These are phyloP conservation scores for Rhizophagus clarus DNA, from an alignment of 192 early-diverging fungal genomes.

Conservation along the genomic window DNA sequence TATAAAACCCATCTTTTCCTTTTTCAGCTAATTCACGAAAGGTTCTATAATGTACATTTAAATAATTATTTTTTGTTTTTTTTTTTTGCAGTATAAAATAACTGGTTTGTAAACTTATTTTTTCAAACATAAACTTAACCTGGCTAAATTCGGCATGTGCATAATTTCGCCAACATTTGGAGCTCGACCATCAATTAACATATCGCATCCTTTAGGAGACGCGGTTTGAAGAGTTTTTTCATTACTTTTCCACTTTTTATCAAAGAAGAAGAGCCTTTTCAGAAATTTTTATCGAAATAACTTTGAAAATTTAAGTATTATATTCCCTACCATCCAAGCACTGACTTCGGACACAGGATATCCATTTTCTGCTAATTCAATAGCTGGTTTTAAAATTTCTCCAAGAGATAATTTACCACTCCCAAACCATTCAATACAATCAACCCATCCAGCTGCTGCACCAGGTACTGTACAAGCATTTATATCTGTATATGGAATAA, in stretches of 20 bases:
- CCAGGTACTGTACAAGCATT: conserved; percentile 72
- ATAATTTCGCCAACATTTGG: conserved; percentile 67
- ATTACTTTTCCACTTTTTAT: conserved; percentile 41
- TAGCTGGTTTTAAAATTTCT: conserved; percentile 68
- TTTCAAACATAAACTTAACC: conserved; percentile 32
- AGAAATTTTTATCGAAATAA: not conserved
- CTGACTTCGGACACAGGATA: conserved; percentile 59
- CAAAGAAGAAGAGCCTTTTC: not conserved
- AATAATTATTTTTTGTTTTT: too few species aligned
- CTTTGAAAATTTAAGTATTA: not conserved
- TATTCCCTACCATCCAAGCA: conserved; percentile 35
- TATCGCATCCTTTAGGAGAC: conserved; percentile 51
- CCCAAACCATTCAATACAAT: conserved; percentile 65
- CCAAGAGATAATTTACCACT: conserved; percentile 55
- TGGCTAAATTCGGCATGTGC: conserved; percentile 56
- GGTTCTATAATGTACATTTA: conserved; percentile 38
- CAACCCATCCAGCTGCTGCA: conserved; percentile 75
- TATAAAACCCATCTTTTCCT: conserved; percentile 71
- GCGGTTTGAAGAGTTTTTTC: conserved; percentile 32
- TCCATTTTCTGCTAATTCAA: conserved; percentile 69
- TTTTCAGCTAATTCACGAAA: conserved; percentile 58
- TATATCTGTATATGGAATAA: conserved; percentile 45
- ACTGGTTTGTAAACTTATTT: not conserved
- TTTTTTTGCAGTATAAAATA: too few species aligned
- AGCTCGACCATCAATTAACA: conserved; percentile 54